Evolutionary conservation across 2,329 filamentous ascomycete genomes (phyloP).

Genomic region (Penicillium sp.): DNA sequence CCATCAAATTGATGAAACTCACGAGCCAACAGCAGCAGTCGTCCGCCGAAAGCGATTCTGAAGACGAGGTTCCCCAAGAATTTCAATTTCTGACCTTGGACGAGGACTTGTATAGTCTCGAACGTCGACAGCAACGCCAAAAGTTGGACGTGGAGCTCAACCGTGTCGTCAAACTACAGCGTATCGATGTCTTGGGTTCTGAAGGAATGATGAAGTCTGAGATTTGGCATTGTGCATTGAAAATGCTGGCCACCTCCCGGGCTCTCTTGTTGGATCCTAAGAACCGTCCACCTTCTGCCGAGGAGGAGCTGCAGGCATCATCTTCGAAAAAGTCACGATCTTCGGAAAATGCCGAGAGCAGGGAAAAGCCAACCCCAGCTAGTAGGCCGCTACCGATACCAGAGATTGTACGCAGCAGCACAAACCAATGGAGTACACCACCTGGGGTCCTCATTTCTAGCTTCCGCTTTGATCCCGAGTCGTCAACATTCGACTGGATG

Average conservation of each 20-base stretch:
- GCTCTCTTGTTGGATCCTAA: slow-evolving; percentile 29
- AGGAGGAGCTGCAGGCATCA: background rate
- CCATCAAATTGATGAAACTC: slow-evolving; percentile 5
- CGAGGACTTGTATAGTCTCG: slow-evolving; percentile 9
- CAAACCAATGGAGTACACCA: background rate
- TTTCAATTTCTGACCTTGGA: slow-evolving; percentile 2
- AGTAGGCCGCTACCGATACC: background rate
- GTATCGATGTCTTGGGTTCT: slow-evolving; percentile 24
- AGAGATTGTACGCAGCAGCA: background rate
- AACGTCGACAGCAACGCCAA: slow-evolving; percentile 21
- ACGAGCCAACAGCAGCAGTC: background rate
- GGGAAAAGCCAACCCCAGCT: background rate
- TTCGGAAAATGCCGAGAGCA: background rate
- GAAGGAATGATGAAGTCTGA: slow-evolving; percentile 23
- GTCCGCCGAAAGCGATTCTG: background rate
- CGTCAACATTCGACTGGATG: slow-evolving; percentile 4
- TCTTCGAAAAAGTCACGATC: background rate
- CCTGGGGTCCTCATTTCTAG: slow-evolving; percentile 10
- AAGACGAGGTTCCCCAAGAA: background rate
- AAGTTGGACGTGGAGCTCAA: slow-evolving; percentile 22
- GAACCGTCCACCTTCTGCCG: slow-evolving; percentile 14
- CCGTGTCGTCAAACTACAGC: slow-evolving; percentile 26
- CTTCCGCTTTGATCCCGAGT: slow-evolving; percentile 6
- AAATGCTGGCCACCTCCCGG: slow-evolving; percentile 26
- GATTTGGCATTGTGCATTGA: slow-evolving; percentile 26